A percentile compares a stretch with the other conserved stretches of the same genome.
Evolutionary conservation across 2,329 filamentous ascomycete species (phyloP).

Genomic region (Pseudogymnoascus sp.): DNA sequence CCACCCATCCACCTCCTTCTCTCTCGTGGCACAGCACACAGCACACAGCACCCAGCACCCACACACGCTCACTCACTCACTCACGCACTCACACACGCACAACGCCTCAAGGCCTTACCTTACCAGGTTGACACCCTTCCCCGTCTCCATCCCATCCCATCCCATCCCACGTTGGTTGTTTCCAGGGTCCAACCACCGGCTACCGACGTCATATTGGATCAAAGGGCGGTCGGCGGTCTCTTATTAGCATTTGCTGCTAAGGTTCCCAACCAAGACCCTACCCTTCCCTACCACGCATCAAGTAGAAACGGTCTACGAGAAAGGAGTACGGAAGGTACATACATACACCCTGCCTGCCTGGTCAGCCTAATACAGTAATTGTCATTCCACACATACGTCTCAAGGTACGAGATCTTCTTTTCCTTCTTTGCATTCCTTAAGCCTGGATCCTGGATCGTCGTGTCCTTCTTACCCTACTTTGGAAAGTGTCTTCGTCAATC

Average conservation of each 20-base stretch:
- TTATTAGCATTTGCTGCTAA: neutral
- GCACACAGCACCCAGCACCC: neutral
- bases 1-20: neutral
- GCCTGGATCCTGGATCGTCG: neutral
- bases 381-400: neutral
- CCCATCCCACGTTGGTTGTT: neutral
- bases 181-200: neutral
- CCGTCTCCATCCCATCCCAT: neutral
- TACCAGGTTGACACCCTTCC: neutral
- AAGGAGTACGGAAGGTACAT: too few species aligned
- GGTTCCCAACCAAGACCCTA: too few species aligned
- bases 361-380: neutral
- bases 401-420: conserved; percentile 2
- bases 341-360: neutral
- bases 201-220: neutral
- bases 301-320: too few species aligned
- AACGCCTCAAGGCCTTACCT: conserved; percentile 11
- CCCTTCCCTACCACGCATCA: too few species aligned
- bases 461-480: neutral
- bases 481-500: neutral
- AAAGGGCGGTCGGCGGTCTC: neutral
- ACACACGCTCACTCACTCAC: neutral
- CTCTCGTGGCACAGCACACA: neutral
- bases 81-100: conserved; percentile 7
- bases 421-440: neutral